Conservation (phyloP, 305 asterid species). For the Petunia hybrid region DNA sequence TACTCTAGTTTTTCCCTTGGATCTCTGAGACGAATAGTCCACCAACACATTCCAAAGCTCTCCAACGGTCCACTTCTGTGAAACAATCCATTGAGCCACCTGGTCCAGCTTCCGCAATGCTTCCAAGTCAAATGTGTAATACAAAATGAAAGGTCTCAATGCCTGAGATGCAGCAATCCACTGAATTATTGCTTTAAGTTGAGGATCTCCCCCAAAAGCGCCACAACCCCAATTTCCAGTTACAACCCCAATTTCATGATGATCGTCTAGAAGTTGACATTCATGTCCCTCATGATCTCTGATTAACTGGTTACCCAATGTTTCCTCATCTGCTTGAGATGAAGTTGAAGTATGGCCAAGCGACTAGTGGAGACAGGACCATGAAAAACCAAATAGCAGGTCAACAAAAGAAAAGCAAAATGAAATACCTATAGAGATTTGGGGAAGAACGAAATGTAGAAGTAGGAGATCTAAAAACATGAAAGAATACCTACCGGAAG, state of each 20-base stretch:
- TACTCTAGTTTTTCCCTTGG: slow-evolving; percentile 48
- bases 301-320: slow-evolving; percentile 27
- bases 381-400: background rate
- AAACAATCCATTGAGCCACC: slow-evolving; percentile 62
- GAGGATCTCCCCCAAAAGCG: slow-evolving; percentile 95
- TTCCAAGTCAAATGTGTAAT: slow-evolving; percentile 70
- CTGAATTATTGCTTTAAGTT: slow-evolving; percentile 75
- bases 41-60: slow-evolving; percentile 80
- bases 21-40: slow-evolving; percentile 63
- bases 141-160: slow-evolving; percentile 68
- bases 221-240: slow-evolving; percentile 99
- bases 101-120: slow-evolving; percentile 59
- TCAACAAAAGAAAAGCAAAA: slow-evolving; percentile 30
- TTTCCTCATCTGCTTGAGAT: slow-evolving; percentile 34
- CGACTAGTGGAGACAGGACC: slow-evolving; percentile 30
- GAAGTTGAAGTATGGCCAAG: slow-evolving; percentile 46
- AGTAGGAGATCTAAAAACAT: background rate
- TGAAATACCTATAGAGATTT: background rate
- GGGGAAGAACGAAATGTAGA: background rate
- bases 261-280: slow-evolving; percentile 24
- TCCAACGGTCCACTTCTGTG: slow-evolving; percentile 77
- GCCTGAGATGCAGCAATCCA: slow-evolving; percentile 98
- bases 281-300: slow-evolving; percentile 15
- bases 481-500: slow-evolving; percentile 28
- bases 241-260: slow-evolving; percentile 63